Percentiles rank a stretch among this genome's conserved stretches.
These are phyloP conservation scores for Suhomyces emberorum DNA, from an alignment of 805 yeast genomes.

Conservation along the genomic window DNA sequence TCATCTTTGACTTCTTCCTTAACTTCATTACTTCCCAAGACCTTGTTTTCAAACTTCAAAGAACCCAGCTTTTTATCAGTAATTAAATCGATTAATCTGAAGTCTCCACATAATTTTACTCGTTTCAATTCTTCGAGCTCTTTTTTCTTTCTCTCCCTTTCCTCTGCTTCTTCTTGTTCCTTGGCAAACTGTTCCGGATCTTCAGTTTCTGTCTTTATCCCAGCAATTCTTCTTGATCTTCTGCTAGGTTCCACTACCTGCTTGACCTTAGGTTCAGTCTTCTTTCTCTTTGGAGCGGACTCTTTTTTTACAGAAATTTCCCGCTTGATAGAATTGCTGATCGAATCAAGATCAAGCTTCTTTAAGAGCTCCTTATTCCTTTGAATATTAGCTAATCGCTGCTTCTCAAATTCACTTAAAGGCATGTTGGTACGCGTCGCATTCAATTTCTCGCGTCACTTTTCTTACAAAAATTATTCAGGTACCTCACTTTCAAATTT, in stretches of 20 bases:
- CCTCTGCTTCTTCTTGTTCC: conserved; percentile 35
- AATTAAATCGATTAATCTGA: conserved; percentile 58
- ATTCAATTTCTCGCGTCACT: too few relatives aligned
- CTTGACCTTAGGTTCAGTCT: conserved; percentile 21
- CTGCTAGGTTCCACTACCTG: conserved; percentile 52
- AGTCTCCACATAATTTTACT: conserved; percentile 63
- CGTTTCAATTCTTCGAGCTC: conserved; percentile 50
- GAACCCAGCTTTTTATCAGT: conserved; percentile 38
- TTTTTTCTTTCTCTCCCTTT: conserved; percentile 28
- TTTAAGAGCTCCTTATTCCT: conserved; percentile 75
- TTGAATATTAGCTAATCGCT: conserved; percentile 73
- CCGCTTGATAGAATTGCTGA: conserved; percentile 50
- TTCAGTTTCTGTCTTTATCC: conserved; percentile 51
- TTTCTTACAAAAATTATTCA: too few relatives aligned
- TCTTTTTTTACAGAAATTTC: conserved; percentile 35
- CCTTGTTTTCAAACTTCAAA: conserved; percentile 27
- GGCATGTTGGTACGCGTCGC: not conserved
- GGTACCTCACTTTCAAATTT: too few relatives aligned
- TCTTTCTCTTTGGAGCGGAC: conserved; percentile 15
- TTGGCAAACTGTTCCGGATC: conserved; percentile 41
- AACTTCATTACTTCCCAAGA: conserved; percentile 12
- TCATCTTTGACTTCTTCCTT: conserved; percentile 4
- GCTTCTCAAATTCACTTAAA: conserved; percentile 65
- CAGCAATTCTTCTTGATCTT: conserved; percentile 76
- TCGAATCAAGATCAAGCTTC: conserved; percentile 62